Conservation (phyloP, 129 eudicot genomes). For the Chrysanthemum seticuspe region DNA sequence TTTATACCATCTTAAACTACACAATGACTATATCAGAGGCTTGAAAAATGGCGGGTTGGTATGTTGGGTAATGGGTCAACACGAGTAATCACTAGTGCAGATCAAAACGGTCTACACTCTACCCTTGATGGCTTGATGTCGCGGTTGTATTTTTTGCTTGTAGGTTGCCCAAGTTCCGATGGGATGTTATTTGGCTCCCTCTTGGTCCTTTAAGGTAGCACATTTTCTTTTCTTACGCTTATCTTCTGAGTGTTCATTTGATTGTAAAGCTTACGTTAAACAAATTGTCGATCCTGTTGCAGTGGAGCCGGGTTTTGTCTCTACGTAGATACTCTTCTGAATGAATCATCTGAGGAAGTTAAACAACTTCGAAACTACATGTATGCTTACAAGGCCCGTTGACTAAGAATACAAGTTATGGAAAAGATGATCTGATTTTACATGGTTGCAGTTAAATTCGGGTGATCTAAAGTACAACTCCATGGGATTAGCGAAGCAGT, state of each 20-base stretch:
- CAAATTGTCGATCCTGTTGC: neutral
- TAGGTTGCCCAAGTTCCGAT: slow-evolving; percentile 81
- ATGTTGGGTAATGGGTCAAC: too few species aligned
- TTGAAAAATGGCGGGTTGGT: neutral
- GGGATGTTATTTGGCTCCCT: slow-evolving; percentile 94
- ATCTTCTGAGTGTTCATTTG: neutral
- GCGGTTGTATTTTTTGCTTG: slow-evolving; percentile 15
- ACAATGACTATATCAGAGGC: neutral
- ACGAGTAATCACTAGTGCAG: too few species aligned
- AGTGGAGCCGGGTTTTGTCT: neutral
- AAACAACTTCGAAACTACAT: slow-evolving; percentile 12
- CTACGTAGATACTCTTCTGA: neutral
- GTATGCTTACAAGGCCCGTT: too few species aligned
- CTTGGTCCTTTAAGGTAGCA: slow-evolving; percentile 71
- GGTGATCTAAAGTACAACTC: neutral
- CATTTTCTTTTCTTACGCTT: neutral
- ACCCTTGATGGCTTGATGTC: too few species aligned
- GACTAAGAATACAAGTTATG: neutral
- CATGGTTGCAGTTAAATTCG: too few species aligned
- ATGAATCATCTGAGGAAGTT: too few species aligned
- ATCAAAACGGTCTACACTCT: neutral
- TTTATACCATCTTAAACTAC: slow-evolving; percentile 4
- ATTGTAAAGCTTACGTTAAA: neutral
- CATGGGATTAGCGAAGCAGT: neutral
- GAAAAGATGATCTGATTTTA: too few species aligned